A percentile compares a stretch with the other conserved stretches of the same genome.
Conservation (phyloP, 768 basidiomycete genomes). For the Leccinum obscurum region DNA sequence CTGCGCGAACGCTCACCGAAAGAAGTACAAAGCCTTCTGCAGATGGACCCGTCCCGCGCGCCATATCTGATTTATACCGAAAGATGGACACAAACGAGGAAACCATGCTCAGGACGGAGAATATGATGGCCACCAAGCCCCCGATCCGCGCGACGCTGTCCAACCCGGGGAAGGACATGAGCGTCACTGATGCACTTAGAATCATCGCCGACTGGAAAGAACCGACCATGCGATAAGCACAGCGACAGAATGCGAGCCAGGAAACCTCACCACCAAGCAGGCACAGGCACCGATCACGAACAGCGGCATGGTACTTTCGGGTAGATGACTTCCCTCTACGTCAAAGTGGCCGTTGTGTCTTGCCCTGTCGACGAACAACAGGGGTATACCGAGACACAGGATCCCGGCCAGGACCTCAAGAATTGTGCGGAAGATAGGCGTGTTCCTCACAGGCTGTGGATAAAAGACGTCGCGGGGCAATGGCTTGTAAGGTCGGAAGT, state of each 20-base stretch:
- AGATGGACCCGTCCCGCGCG: conserved; percentile 44
- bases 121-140: conserved; percentile 66
- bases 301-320: conserved; percentile 50
- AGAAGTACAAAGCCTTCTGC: conserved; percentile 60
- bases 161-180: conserved; percentile 76
- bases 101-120: conserved; percentile 68
- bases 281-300: conserved; percentile 66
- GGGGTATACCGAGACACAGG: conserved; percentile 78
- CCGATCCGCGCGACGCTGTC: conserved; percentile 62
- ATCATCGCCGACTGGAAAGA: conserved; percentile 68
- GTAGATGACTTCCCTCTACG: conserved; percentile 53
- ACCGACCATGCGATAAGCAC: conserved; percentile 3
- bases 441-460: conserved; percentile 27
- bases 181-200: conserved; percentile 78
- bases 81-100: conserved; percentile 70
- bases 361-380: conserved; percentile 62
- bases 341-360: conserved; percentile 49
- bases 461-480: conserved; percentile 54
- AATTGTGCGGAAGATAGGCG: conserved; percentile 48
- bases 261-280: conserved; percentile 56
- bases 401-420: conserved; percentile 60
- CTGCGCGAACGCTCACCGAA: conserved; percentile 36
- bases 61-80: conserved; percentile 66
- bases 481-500: conserved; percentile 69
- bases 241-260: background rate